Base-by-base conservation (phyloP, 176 grass and related monocot genomes). In the Avena sativa region DNA sequence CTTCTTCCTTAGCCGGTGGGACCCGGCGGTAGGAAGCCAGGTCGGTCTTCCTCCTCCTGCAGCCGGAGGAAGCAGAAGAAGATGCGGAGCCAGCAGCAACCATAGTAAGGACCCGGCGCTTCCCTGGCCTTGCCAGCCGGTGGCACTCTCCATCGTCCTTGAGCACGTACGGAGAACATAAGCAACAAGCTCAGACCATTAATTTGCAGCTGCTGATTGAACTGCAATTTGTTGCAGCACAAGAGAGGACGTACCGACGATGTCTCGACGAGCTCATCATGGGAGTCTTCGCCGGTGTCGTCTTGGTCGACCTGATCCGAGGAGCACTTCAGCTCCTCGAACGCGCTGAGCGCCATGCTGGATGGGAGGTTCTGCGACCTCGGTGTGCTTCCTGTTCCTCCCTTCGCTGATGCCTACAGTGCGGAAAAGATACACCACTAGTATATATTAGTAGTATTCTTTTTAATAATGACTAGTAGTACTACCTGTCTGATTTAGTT, bases 1-100 rank as follows among this genome's bases (percentile, higher is more conserved):
- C 49, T 14, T 88, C 81, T 5, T 82, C 28, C 16, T 88, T 81
- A 73, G 79, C 79, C 71, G 52, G 63, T 6, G 81, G 48, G 69
- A 85, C 51, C 57, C 47, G 86, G 32, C 77, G 69, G 80, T 90
- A 89, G 0, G 83, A 92, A 82, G 57, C 79, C 71, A 92, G 55
- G 84, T 95, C 93, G 57, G 90, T 85, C 86, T 91, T 95, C 46
- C 92, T 91, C 85, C 90, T 92, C 38, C 87, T 80, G 61, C 83
- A n/a, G 43, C 14, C 9, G 25, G 89, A 51, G 34, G 89, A 51
- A 51, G 70, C 16, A 15, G 87, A 23, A 9, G 89, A 52, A 46
- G 79, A 76, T 43, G 40, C 78, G 62, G 84, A 86, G 12, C 81
- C 87, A 52, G 81, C 87, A 52, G 81, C 87, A 2, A n/a, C 58